These are phyloP conservation scores for Acanthamoeba triangularis DNA, from an alignment of 208 protist species.

Conservation along the genomic window DNA sequence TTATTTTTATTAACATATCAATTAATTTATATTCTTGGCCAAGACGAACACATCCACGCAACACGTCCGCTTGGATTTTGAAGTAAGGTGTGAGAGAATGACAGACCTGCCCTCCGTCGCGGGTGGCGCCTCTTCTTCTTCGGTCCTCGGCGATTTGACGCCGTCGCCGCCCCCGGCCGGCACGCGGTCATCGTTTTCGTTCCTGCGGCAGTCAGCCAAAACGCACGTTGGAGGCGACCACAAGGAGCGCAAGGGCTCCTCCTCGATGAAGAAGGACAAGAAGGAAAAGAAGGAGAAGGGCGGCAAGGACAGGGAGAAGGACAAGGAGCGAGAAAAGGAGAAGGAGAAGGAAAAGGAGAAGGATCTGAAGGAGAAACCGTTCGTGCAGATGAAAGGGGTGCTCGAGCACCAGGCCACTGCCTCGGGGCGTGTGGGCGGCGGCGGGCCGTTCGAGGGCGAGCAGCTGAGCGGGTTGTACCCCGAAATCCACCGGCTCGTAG, in stretches of 20 bases:
- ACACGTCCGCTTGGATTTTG: no score
- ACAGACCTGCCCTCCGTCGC: neutral
- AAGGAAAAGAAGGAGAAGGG: conserved; percentile 25
- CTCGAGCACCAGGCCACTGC: neutral
- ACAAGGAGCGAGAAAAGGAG: no score
- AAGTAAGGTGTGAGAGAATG: no score
- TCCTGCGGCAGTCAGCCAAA: no score
- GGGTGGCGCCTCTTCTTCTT: no score
- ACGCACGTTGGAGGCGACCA: no score
- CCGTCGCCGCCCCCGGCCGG: no score
- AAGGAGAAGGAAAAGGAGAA: conserved; percentile 35
- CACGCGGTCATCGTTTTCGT: no score
- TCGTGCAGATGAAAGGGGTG: neutral
- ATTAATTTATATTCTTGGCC: no score
- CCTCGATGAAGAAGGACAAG: neutral
- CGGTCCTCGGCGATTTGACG: no score
- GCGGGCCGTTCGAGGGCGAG: neutral
- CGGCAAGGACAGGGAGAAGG: no score
- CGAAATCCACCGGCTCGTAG: conserved; percentile 17
- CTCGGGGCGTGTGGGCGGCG: neutral
- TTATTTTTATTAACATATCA: neutral
- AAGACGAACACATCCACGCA: neutral
- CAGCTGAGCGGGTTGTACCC: neutral
- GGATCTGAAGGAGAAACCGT: neutral
- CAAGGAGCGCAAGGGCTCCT: no score